A percentile compares a stretch with the other conserved stretches of the same genome.
Evolutionary conservation across 495 filamentous ascomycete species (phyloP).

Genomic region (Letharia lupina): DNA sequence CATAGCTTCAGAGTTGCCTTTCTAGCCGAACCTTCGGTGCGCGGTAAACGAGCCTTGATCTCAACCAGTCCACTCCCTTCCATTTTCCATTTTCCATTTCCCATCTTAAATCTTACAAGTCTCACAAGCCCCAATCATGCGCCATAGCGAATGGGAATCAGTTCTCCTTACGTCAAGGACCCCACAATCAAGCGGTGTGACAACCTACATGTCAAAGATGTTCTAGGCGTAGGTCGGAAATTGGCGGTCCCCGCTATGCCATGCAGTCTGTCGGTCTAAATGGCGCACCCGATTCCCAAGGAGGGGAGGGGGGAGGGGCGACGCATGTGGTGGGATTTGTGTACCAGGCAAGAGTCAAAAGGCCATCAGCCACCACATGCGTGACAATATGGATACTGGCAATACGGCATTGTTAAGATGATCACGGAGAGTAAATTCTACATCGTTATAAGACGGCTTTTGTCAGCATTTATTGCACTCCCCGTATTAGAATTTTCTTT

Average conservation of each 20-base stretch:
- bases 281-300: background rate
- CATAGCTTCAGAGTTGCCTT: slow-evolving; percentile 2
- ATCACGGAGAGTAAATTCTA: background rate
- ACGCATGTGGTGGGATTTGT: background rate
- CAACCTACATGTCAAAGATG: slow-evolving; percentile 5
- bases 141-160: background rate
- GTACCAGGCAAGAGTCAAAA: background rate
- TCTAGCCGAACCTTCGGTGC: slow-evolving; percentile 18
- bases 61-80: background rate
- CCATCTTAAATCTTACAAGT: too few species aligned
- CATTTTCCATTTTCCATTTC: background rate
- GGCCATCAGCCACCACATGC: background rate
- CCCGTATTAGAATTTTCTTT: background rate
- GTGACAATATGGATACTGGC: background rate
- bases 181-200: slow-evolving; percentile 12
- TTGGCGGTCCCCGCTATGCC: slow-evolving; percentile 6
- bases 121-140: background rate
- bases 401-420: background rate
- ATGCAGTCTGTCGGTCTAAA: slow-evolving; percentile 4
- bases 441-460: background rate
- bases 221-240: slow-evolving; percentile 6
- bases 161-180: background rate
- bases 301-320: background rate
- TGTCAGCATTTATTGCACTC: background rate
- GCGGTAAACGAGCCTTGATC: slow-evolving; percentile 9